A percentile compares a stretch with the other conserved stretches of the same genome.
Conservation (phyloP, 2,329 filamentous ascomycete genomes). For the Colletotrichum sp. region DNA sequence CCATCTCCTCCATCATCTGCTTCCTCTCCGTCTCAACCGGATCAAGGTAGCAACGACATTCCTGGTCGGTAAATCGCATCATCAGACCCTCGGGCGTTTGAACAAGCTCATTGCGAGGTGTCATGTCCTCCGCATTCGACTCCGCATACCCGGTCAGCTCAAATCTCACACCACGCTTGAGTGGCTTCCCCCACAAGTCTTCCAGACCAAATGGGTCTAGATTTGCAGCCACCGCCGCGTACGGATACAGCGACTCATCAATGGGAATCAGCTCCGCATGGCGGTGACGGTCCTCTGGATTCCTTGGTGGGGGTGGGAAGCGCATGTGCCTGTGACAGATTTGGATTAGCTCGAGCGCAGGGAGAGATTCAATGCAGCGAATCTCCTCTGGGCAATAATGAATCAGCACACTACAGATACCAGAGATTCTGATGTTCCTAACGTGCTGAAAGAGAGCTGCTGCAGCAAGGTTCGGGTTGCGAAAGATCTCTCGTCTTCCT, state of each 20-base stretch:
- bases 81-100: not conserved
- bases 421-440: not conserved
- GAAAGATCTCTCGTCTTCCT: not conserved
- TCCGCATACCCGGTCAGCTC: not conserved
- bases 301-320: not conserved
- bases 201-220: not conserved
- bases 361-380: not conserved
- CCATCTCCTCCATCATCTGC: not conserved
- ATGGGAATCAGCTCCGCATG: not conserved
- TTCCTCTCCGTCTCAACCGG: not conserved
- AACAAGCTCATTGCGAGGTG: not conserved
- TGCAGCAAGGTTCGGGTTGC: accelerated
- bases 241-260: not conserved
- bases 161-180: not conserved
- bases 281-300: not conserved
- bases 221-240: accelerated
- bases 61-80: not conserved
- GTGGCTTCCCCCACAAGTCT: not conserved
- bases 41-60: not conserved
- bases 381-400: not conserved
- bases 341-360: not conserved
- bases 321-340: not conserved
- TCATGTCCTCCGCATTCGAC: accelerated
- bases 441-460: not conserved
- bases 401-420: too few species aligned